Evolutionary conservation across 345 rosid species (phyloP).

Genomic region (Lenwebbia sp.): DNA sequence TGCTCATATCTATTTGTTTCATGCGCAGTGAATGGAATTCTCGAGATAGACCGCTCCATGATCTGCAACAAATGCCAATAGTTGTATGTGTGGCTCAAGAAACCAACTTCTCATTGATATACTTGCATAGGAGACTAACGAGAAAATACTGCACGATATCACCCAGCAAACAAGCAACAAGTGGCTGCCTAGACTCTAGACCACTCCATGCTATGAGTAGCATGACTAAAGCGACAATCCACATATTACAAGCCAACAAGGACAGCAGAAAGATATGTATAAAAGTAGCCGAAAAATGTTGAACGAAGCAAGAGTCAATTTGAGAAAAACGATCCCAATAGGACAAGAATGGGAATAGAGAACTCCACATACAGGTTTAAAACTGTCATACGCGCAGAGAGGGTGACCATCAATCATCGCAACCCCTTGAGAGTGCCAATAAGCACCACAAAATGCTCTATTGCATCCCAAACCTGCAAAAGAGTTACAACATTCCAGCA

Average conservation of each 20-base stretch:
- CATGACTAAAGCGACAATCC: background rate
- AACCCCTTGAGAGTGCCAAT: slow-evolving; percentile 59
- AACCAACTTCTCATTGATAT: background rate
- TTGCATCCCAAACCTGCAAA: slow-evolving; percentile 81
- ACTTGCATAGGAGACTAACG: background rate
- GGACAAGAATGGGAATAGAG: background rate
- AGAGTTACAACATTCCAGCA: background rate
- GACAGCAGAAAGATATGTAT: background rate
- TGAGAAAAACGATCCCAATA: background rate
- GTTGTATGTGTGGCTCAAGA: background rate
- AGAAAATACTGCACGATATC: background rate
- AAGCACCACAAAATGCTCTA: slow-evolving; percentile 79
- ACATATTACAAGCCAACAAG: background rate
- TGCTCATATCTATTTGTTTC: slow-evolving; percentile 79
- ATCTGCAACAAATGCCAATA: slow-evolving; percentile 33
- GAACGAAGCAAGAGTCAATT: background rate
- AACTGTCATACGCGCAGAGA: slow-evolving; percentile 47
- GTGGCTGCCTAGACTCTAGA: background rate
- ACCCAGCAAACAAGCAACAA: background rate
- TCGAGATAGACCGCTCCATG: slow-evolving; percentile 36
- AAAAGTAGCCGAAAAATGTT: background rate
- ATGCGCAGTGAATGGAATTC: slow-evolving; percentile 61
- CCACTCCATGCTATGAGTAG: background rate
- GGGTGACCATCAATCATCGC: slow-evolving; percentile 21
- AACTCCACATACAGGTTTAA: slow-evolving; percentile 42